Evolutionary conservation across 352 stramenopile species (phyloP), one percentile per base, ranked within the genome.

Genomic region (Hyaloperonospora arabidopsidis): DNA sequence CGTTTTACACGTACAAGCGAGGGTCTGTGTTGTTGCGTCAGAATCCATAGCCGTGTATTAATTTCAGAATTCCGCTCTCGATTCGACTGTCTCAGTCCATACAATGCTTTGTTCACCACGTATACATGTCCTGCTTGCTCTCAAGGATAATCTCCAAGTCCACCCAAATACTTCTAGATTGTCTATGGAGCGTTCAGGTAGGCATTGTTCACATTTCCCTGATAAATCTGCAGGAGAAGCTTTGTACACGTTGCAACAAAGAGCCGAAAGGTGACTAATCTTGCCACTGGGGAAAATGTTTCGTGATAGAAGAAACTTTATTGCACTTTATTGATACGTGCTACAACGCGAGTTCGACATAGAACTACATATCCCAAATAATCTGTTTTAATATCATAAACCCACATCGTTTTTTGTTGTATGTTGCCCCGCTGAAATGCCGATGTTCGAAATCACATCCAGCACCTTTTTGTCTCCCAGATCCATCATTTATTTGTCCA

Each of bases 301-400:
- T 63, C 56, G 1, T 13, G n/a, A 22, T 32, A 57, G 19, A 38
- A 15, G 18, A 63, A 25, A 21, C 48, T 49, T 11, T 21, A 23
- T 15, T 23, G 34, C 6, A 57, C 41, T 8, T 57, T 53, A 21
- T 58, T 23, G 5, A 48, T 21, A 22, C 45, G 28, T 13, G 43
- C 57, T 1, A 64, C 57, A 28, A 59, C 51, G 8, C 49, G 43
- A 1, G 57, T 22, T 25, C 45, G 7, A 11, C 53, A 64, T 15
- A 23, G 3, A 2, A 54, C 6, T 1, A 63, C 43, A 21, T 54
- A 49, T 2, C 43, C 49, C 5, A 58, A 14, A 7, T 63, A 22
- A 34, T 64, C 44, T 1, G 29, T 17, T 19, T 64, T 59, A 10
- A 59, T 0, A 7, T 54, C 25, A 29, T 29, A 59, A 0, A 64